Evolutionary conservation across 164 flowering plant genomes (phyloP).

Genomic region (Warburgia ugandensis): DNA sequence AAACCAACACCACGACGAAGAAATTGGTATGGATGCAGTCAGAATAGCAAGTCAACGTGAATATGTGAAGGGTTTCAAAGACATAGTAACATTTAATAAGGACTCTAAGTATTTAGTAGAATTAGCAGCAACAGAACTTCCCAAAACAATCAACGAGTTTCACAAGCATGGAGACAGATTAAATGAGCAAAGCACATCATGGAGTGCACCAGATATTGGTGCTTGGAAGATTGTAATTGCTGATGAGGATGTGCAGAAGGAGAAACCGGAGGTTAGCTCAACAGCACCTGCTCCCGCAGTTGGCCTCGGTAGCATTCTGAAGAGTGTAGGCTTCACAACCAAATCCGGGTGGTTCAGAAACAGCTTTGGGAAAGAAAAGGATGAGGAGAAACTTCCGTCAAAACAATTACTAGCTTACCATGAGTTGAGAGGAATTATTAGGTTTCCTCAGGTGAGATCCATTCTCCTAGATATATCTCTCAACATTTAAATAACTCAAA

Average conservation of each 20-base stretch:
- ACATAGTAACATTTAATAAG: conserved; percentile 21
- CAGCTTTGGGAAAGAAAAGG: conserved; percentile 35
- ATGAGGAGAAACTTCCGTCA: conserved; percentile 24
- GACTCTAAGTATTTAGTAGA: conserved; percentile 31
- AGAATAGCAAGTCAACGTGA: conserved; percentile 13
- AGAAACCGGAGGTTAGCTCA: conserved; percentile 5
- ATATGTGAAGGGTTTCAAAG: conserved; percentile 18
- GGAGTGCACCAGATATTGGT: conserved; percentile 43
- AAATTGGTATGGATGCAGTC: conserved; percentile 9
- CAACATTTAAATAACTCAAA: too few relatives aligned
- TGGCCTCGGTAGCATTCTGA: conserved; percentile 12
- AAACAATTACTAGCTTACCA: conserved; percentile 15
- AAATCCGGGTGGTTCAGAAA: conserved; percentile 45
- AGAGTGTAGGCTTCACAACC: conserved; percentile 30
- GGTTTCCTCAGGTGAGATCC: conserved; percentile 40
- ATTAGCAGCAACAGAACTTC: conserved; percentile 28
- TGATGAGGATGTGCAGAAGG: conserved; percentile 29
- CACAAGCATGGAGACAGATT: conserved; percentile 28
- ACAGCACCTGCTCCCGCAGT: background rate
- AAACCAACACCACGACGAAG: conserved; percentile 7
- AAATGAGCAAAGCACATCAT: conserved; percentile 33
- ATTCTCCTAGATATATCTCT: background rate
- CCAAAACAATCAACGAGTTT: conserved; percentile 24
- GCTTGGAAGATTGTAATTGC: conserved; percentile 57
- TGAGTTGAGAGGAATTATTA: conserved; percentile 18